Evolutionary conservation across 345 rosid species (phyloP).

Genomic region (Reutealis trisperma): DNA sequence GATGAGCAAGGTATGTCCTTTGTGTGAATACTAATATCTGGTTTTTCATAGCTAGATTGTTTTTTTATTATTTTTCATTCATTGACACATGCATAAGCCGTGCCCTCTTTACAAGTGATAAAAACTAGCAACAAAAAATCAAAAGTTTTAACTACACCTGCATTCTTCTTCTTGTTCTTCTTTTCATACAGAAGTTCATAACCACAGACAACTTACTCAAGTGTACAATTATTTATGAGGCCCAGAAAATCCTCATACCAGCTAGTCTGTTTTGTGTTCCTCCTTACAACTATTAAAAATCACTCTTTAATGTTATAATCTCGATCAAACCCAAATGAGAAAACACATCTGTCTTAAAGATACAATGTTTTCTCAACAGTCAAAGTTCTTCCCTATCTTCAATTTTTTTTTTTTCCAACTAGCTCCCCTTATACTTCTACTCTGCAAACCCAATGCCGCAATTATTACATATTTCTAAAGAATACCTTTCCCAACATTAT

Average conservation of each 20-base stretch:
- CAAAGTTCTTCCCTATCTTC: neutral
- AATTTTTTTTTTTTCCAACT: no score
- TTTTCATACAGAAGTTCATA: neutral
- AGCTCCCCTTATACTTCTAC: no score
- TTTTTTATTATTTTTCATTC: neutral
- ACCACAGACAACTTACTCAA: neutral
- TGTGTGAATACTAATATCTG: no score
- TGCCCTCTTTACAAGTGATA: neutral
- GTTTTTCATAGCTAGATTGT: no score
- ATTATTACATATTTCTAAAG: no score
- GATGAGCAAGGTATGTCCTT: neutral
- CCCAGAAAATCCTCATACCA: neutral
- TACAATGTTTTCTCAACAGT: neutral
- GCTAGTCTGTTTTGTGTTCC: neutral
- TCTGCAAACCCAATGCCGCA: neutral
- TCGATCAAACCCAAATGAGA: neutral
- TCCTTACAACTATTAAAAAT: neutral
- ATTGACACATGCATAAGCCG: neutral
- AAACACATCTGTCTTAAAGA: neutral
- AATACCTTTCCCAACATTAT: no score
- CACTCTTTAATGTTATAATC: neutral
- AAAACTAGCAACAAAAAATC: neutral
- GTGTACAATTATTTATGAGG: neutral
- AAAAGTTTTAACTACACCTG: neutral
- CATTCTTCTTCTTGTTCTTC: conserved; percentile 9